Evolutionary conservation across 2,329 filamentous ascomycete genomes (phyloP).

Genomic region (Diaporthe aspalathi): DNA sequence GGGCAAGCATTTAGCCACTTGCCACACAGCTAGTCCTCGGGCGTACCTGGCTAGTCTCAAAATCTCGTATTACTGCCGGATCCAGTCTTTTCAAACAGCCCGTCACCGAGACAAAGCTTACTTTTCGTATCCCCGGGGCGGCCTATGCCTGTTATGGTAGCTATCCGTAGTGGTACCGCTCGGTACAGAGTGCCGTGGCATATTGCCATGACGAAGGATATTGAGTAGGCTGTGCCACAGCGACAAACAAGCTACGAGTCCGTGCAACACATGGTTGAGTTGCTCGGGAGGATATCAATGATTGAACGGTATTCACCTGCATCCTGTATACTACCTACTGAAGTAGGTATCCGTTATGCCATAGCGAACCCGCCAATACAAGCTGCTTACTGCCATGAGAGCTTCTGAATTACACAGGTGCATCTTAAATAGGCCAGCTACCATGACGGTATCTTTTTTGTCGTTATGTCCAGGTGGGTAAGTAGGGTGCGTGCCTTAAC

Average conservation of each 20-base stretch:
- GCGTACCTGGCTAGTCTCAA: slow-evolving; percentile 2
- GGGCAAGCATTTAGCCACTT: not conserved
- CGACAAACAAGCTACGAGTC: not conserved
- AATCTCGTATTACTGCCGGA: slow-evolving; percentile 24
- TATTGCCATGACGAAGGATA: not conserved
- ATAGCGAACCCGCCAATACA: not conserved
- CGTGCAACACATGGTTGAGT: not conserved
- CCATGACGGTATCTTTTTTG: too few relatives aligned
- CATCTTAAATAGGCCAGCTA: too few relatives aligned
- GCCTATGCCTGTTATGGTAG: slow-evolving; percentile 2
- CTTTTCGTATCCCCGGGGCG: slow-evolving; percentile 8
- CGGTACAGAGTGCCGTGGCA: not conserved
- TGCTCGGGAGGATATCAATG: not conserved
- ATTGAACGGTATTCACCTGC: not conserved
- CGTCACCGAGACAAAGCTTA: slow-evolving; percentile 19
- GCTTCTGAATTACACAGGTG: not conserved
- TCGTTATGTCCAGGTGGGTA: too few relatives aligned
- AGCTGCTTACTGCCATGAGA: not conserved
- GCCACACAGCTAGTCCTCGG: not conserved
- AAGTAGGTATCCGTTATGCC: too few relatives aligned
- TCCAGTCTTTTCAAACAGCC: slow-evolving; percentile 11
- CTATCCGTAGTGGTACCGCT: not conserved
- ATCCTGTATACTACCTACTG: too few relatives aligned
- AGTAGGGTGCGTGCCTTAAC: too few relatives aligned
- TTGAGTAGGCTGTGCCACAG: not conserved